Base-by-base conservation (phyloP, 345 rosid genomes). In the Chamaenerion angustifolium region DNA sequence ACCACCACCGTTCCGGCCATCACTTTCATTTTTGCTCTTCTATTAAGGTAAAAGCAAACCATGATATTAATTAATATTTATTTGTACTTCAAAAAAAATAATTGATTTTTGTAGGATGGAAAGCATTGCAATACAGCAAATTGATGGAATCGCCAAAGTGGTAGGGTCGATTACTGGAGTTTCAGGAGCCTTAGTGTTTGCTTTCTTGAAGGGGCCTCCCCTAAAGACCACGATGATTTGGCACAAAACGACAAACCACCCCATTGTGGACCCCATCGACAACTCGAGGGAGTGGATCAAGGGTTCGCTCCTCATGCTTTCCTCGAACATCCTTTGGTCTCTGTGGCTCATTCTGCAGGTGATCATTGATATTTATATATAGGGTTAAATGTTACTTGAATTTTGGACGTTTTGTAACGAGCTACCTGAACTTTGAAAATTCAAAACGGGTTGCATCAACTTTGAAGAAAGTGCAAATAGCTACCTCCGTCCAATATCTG, bases 271-370 rank as follows among this genome's bases (percentile, higher is more conserved):
- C 6, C 12, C 9, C 13, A 12, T 15, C 25, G 52, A 72, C 3
- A 42, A 12, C 17, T 10, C 25, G 0, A 52, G 52, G 18, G 64
- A 72, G 37, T 72, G 77, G 69, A 61, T 89, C 2, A 80, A 76
- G 69, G 97, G 97, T n/a, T 65, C 75, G 31, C 69, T 88, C 15
- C 64, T 82, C 17, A 85, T 89, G 97, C 66, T 89, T 60, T 58
- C 76, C 8, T 82, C 94, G 66, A 85, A 83, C 54, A 63, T 67
- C 7, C 63, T 74, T 14, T 89, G 95, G 90, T 80, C 88, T 68
- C 31, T 83, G 59, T 89, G 94, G 95, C 71, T 89, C 63, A 67
- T 81, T 64, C 54, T 89, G 45, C 97, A 89, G 88, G 94, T 89
- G 51, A n/a, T n/a, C n/a, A n/a, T n/a, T n/a, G n/a, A n/a, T n/a